Evolutionary conservation across 1,284 basidiomycete genomes (phyloP), one percentile per base, ranked within the genome.

Genomic region (Rhizopogon parksii): DNA sequence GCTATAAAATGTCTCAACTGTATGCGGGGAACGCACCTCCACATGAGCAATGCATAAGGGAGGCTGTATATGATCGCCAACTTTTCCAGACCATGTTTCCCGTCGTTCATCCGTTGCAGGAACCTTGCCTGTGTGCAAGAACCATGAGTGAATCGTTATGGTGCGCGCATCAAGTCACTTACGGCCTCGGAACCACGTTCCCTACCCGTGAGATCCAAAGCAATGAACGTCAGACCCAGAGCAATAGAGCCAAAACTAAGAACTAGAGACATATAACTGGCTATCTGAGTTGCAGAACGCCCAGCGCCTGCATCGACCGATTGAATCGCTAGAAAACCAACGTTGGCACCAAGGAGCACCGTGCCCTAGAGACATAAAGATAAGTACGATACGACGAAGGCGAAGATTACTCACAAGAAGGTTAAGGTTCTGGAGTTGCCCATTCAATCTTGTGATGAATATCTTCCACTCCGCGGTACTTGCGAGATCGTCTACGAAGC

Each of bases 211-310:
- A 66, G 63, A 46, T 67, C 61, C 37, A 67, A 64, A 27, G 67
- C 57, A 6, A 69, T 56, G 34, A 73, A 67, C 8, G 68, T 52
- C 40, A 72, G 56, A 9, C 68, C 66, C 11, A 70, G 50, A 12
- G 71, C 63, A 45, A 71, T 64, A 36, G 59, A 58, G n/a, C 66
- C 68, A 7, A 70, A 58, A 51, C 70, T 72, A 12, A 62, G 57
- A 8, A 65, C 49, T 36, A 69, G 63, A 4, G 71, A 72, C 14
- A 66, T 52, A 42, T 70, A 70, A 50, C 68, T 69, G 9, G 66
- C 59, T 15, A 69, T 63, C 43, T 68, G 66, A 2, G 63, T 58
- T 4, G 60, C 51, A 1, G 66, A 62, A 15, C 64, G 60, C 6
- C 38, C 46, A 8, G 36, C 37, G 1, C 49, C 52, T 19, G 32